Percentiles rank a stretch among this genome's conserved stretches.
Evolutionary conservation across 2,329 filamentous ascomycete genomes (phyloP).

Genomic region (Fusarium lyarnte): DNA sequence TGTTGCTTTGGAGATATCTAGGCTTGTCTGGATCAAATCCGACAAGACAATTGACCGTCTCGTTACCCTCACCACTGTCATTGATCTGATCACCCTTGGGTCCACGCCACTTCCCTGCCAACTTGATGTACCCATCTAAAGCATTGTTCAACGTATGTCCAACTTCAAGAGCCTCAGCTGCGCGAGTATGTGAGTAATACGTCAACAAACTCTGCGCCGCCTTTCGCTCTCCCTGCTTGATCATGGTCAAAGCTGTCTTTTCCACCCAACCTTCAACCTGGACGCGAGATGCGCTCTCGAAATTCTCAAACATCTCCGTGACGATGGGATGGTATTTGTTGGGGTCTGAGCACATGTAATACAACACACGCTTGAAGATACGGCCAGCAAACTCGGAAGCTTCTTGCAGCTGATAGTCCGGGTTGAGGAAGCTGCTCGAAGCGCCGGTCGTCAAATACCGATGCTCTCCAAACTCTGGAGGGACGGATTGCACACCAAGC

Average conservation of each 20-base stretch:
- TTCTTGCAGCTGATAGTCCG: constrained; percentile 38
- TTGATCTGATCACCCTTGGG: constrained; percentile 37
- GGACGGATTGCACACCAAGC: constrained; percentile 33
- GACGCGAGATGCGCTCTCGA: constrained; percentile 26
- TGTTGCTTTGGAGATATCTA: constrained; percentile 7
- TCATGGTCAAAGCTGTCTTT: constrained; percentile 27
- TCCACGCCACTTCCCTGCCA: constrained; percentile 30
- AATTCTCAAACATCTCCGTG: constrained; percentile 16
- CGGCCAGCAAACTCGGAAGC: constrained; percentile 36
- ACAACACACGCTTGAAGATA: constrained; percentile 34
- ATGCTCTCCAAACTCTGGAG: constrained; percentile 34
- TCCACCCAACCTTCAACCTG: constrained; percentile 35
- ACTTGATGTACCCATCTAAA: constrained; percentile 38
- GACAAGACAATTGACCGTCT: constrained; percentile 39
- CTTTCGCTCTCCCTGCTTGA: constrained; percentile 26
- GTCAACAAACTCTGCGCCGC: constrained; percentile 31
- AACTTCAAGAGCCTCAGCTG: constrained; percentile 29
- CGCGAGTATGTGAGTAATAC: constrained; percentile 36
- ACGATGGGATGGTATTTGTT: constrained; percentile 30
- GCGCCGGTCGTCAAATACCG: constrained; percentile 37
- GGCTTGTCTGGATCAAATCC: constrained; percentile 38
- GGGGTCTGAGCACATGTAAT: constrained; percentile 39
- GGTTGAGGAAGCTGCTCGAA: constrained; percentile 39
- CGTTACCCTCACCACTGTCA: constrained; percentile 35
- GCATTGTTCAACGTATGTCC: constrained; percentile 30